These are phyloP conservation scores for Fusarium poae DNA, from an alignment of 2,329 filamentous ascomycete genomes.

Conservation along the genomic window DNA sequence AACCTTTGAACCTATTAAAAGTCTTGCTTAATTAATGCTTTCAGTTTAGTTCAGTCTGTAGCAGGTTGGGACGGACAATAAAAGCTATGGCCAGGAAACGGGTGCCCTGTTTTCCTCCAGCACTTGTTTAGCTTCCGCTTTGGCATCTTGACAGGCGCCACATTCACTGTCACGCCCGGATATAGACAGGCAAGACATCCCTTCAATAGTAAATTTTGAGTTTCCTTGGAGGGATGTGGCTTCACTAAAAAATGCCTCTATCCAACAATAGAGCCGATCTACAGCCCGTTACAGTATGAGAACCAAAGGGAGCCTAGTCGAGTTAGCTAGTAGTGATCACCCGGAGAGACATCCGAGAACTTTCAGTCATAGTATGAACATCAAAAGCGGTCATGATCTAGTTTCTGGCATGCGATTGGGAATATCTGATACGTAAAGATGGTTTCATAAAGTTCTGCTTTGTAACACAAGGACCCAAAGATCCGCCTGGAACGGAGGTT, in stretches of 20 bases:
- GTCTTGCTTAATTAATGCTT: slow-evolving; percentile 4
- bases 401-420: neutral
- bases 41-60: slow-evolving; percentile 5
- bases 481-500: slow-evolving; percentile 16
- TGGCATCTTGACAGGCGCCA: slow-evolving; percentile 21
- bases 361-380: neutral
- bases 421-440: slow-evolving; percentile 4
- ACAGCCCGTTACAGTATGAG: slow-evolving; percentile 8
- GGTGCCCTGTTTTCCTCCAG: neutral
- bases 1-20: slow-evolving; percentile 12
- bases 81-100: slow-evolving; percentile 25
- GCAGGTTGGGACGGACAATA: neutral
- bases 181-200: neutral
- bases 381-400: neutral
- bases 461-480: neutral
- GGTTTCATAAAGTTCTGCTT: slow-evolving; percentile 7
- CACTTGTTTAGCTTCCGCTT: slow-evolving; percentile 27
- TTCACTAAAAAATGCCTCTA: slow-evolving; percentile 26
- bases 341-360: slow-evolving; percentile 2
- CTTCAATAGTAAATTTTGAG: neutral
- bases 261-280: slow-evolving; percentile 5
- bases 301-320: neutral
- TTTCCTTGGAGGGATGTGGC: neutral
- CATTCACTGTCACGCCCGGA: slow-evolving; percentile 4
- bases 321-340: neutral